Evolutionary conservation across 164 flowering plant species (phyloP).

Genomic region (Magnolia sinica): DNA sequence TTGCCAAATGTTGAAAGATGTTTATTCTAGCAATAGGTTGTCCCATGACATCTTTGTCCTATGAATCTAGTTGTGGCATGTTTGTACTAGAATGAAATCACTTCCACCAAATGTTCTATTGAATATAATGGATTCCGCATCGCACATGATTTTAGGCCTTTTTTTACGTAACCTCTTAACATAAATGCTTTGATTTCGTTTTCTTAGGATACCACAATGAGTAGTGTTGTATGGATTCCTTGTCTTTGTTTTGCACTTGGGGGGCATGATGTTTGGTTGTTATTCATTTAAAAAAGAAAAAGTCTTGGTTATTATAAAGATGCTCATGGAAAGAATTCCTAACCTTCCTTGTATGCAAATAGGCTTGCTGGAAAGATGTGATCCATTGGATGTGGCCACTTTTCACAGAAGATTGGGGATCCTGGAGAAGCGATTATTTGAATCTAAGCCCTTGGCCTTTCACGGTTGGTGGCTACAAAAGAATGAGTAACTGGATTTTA

Average conservation of each 20-base stretch:
- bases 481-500: neutral
- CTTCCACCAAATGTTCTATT: too few species aligned
- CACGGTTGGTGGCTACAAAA: constrained; percentile 42
- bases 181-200: too few species aligned
- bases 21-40: too few species aligned
- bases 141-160: too few species aligned
- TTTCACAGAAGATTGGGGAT: constrained; percentile 84
- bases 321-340: constrained; percentile 7
- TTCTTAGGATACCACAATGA: too few species aligned
- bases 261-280: neutral
- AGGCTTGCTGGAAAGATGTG: constrained; percentile 90
- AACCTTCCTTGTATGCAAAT: constrained; percentile 11
- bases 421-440: constrained; percentile 64
- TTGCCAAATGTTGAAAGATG: too few species aligned
- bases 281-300: neutral
- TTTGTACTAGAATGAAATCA: too few species aligned
- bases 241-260: neutral
- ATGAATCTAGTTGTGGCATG: too few species aligned
- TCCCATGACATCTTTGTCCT: too few species aligned
- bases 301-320: neutral
- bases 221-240: neutral
- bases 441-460: constrained; percentile 73
- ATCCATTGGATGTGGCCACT: constrained; percentile 99
- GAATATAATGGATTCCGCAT: too few species aligned
- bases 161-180: too few species aligned